These are phyloP conservation scores for Craterostigma plantagineum DNA, from an alignment of 257 asterid genomes.

Conservation along the genomic window DNA sequence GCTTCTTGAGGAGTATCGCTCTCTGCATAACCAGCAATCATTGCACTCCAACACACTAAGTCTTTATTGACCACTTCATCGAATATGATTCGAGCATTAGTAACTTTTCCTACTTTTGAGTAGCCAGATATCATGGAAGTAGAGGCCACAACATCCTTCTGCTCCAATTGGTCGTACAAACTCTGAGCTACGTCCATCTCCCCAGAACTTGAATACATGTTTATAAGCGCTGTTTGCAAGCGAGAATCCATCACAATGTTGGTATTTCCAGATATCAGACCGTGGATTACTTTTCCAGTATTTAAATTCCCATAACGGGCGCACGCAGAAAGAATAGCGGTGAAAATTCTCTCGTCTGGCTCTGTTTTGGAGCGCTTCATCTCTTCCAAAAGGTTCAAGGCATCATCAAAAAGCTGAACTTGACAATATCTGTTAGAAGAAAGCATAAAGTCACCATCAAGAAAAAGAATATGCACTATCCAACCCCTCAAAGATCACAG, in stretches of 20 bases:
- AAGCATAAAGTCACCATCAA: slow-evolving; percentile 8
- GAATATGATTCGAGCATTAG: slow-evolving; percentile 44
- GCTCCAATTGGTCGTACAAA: slow-evolving; percentile 31
- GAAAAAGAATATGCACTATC: neutral
- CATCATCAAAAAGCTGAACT: slow-evolving; percentile 35
- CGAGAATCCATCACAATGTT: slow-evolving; percentile 26
- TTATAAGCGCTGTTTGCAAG: slow-evolving; percentile 40
- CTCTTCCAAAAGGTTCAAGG: slow-evolving; percentile 34
- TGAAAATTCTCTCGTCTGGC: slow-evolving; percentile 36
- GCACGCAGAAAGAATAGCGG: slow-evolving; percentile 48
- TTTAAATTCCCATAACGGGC: slow-evolving; percentile 31
- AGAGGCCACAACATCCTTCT: slow-evolving; percentile 36
- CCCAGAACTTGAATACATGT: slow-evolving; percentile 54
- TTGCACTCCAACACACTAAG: slow-evolving; percentile 72
- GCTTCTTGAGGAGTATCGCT: slow-evolving; percentile 54
- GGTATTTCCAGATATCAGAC: slow-evolving; percentile 19
- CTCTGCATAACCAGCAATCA: slow-evolving; percentile 66
- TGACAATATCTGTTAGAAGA: slow-evolving; percentile 45
- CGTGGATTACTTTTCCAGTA: slow-evolving; percentile 31
- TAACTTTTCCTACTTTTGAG: slow-evolving; percentile 31
- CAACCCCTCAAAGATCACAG: neutral
- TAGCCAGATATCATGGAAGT: slow-evolving; percentile 62
- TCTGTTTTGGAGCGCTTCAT: slow-evolving; percentile 30
- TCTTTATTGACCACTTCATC: slow-evolving; percentile 35
- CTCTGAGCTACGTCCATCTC: slow-evolving; percentile 43